Conservation (phyloP, 345 rosid species). For the Populus davidiana region DNA sequence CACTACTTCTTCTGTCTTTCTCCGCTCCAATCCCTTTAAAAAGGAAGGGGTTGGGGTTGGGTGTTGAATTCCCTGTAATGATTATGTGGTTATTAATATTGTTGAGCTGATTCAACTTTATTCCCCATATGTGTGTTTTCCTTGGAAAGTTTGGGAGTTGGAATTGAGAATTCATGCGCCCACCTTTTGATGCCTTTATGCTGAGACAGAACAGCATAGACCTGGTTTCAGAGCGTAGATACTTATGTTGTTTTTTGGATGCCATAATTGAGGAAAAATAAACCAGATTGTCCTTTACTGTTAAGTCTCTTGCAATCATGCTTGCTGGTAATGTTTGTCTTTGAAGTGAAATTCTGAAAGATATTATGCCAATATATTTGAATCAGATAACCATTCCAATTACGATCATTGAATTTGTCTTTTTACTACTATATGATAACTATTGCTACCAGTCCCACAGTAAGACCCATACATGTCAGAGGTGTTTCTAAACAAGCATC, state of each 20-base stretch:
- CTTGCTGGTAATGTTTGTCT: neutral
- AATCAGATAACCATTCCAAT: neutral
- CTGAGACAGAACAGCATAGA: neutral
- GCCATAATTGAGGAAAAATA: neutral
- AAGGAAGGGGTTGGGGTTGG: neutral
- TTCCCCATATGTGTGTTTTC: neutral
- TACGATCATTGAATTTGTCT: neutral
- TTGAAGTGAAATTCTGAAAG: neutral
- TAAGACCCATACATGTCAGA: neutral
- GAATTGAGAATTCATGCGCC: neutral
- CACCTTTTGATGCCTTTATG: neutral
- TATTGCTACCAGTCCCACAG: neutral
- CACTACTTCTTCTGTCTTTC: neutral
- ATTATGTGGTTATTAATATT: neutral
- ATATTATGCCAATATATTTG: neutral
- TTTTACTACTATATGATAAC: neutral
- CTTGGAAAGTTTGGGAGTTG: neutral
- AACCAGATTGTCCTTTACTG: neutral
- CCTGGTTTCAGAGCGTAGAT: neutral
- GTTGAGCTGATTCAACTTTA: neutral
- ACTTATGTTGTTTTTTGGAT: neutral
- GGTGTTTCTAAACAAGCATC: neutral
- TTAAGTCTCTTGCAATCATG: conserved; percentile 1
- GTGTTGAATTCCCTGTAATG: neutral
- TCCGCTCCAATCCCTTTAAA: neutral